Conservation (phyloP, 176 grass and related monocot species). For the Stipa capillata region DNA sequence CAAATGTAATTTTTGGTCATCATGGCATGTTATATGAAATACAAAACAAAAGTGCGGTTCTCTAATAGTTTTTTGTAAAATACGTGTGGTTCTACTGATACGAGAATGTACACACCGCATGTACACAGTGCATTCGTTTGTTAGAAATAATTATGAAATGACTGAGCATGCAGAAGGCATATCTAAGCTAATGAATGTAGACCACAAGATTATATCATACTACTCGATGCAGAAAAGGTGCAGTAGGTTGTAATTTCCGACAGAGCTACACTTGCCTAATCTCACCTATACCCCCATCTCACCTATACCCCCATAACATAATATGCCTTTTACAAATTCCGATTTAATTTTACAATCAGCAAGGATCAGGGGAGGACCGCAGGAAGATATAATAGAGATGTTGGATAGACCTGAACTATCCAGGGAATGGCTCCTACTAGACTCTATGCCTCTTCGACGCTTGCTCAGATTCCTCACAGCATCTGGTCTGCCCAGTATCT, state of each 20-base stretch:
- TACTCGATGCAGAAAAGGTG: not conserved
- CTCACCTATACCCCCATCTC: not conserved
- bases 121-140: too few relatives aligned
- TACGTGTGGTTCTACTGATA: too few relatives aligned
- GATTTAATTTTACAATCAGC: not conserved
- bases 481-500: not conserved
- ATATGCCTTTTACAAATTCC: not conserved
- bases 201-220: not conserved
- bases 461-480: constrained; percentile 3
- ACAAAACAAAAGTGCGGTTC: too few relatives aligned
- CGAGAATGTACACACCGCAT: too few relatives aligned
- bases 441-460: constrained; percentile 34
- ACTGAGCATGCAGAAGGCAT: too few relatives aligned
- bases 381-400: not conserved
- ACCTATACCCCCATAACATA: not conserved
- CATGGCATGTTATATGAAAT: too few relatives aligned
- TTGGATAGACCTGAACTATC: not conserved
- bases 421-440: not conserved
- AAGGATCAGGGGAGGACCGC: not conserved
- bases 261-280: not conserved
- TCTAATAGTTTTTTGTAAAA: too few relatives aligned
- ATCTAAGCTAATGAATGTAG: too few relatives aligned
- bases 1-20: too few relatives aligned
- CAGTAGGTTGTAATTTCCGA: not conserved
- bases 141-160: too few relatives aligned